A percentile compares a stretch with the other conserved stretches of the same genome.
These are phyloP conservation scores for Gyromitra esculenta DNA, from an alignment of 2,329 filamentous ascomycete genomes.

Conservation along the genomic window DNA sequence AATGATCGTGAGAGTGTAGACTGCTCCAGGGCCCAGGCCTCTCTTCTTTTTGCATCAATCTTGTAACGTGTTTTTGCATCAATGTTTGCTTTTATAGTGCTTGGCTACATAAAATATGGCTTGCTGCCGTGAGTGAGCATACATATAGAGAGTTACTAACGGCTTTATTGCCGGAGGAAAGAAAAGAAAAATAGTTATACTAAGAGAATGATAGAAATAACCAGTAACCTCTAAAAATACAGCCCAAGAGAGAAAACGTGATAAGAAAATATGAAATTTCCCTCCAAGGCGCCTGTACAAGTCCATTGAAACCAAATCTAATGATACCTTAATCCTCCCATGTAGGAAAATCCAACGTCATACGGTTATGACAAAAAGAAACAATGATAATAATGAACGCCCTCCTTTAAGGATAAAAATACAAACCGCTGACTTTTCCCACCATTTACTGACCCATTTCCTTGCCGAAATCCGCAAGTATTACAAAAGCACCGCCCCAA, in stretches of 20 bases:
- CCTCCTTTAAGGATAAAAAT: constrained; percentile 43
- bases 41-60: constrained; percentile 3
- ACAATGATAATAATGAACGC: constrained; percentile 49
- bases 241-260: constrained; percentile 24
- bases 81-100: constrained; percentile 47
- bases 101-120: constrained; percentile 37
- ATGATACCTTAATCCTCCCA: constrained; percentile 34
- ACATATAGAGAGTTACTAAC: constrained; percentile 7
- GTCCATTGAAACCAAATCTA: constrained; percentile 39
- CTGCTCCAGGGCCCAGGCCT: constrained; percentile 4
- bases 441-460: constrained; percentile 31
- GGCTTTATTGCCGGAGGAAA: constrained; percentile 11
- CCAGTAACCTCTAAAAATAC: constrained; percentile 40
- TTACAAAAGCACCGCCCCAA: constrained; percentile 28
- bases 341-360: constrained; percentile 27
- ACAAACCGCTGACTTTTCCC: constrained; percentile 38
- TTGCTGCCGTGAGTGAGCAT: constrained; percentile 5
- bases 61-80: constrained; percentile 37
- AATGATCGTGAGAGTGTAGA: constrained; percentile 23
- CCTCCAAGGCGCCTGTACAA: constrained; percentile 42
- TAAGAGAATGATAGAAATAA: neutral
- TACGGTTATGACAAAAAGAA: constrained; percentile 41
- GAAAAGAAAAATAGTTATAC: constrained; percentile 13
- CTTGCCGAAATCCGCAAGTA: constrained; percentile 27
- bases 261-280: constrained; percentile 34